phyloP scores from a whole-genome alignment of 2,329 filamentous ascomycete genomes.

The Cercospora berteroae region DNA sequence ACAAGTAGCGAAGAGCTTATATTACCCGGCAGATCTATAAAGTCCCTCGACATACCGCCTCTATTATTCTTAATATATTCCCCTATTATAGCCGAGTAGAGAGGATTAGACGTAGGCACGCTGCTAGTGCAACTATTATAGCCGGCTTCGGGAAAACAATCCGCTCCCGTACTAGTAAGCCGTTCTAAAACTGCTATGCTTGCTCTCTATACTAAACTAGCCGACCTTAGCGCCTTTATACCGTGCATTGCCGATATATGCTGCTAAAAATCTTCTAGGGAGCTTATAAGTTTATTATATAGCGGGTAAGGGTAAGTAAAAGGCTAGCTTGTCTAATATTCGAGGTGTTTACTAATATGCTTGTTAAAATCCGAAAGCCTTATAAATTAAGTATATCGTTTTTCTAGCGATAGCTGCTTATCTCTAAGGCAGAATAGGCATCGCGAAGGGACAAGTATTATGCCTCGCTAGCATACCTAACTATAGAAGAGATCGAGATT shows the following conservation, averaged over 20 bases:
- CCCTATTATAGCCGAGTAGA: not conserved
- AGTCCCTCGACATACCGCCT: not conserved
- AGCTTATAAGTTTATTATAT: not conserved
- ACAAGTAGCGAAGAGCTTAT: not conserved
- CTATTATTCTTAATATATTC: not conserved
- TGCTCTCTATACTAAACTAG: not conserved
- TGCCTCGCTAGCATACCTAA: not conserved
- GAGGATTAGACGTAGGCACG: not conserved
- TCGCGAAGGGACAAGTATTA: not conserved
- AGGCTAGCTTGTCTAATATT: not conserved
- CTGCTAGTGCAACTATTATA: not conserved
- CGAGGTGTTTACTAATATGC: not conserved
- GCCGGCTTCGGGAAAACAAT: not conserved
- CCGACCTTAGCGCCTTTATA: not conserved
- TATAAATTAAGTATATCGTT: not conserved
- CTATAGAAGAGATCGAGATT: not conserved
- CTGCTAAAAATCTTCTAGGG: not conserved
- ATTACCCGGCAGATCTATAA: not conserved
- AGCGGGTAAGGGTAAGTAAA: not conserved
- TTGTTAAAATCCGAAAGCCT: not conserved
- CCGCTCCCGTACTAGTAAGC: not conserved
- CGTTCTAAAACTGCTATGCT: not conserved
- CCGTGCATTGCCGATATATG: not conserved
- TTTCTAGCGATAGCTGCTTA: not conserved
- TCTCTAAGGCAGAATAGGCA: not conserved